Conservation (phyloP, 345 rosid species). For the Aethionema arabicum region DNA sequence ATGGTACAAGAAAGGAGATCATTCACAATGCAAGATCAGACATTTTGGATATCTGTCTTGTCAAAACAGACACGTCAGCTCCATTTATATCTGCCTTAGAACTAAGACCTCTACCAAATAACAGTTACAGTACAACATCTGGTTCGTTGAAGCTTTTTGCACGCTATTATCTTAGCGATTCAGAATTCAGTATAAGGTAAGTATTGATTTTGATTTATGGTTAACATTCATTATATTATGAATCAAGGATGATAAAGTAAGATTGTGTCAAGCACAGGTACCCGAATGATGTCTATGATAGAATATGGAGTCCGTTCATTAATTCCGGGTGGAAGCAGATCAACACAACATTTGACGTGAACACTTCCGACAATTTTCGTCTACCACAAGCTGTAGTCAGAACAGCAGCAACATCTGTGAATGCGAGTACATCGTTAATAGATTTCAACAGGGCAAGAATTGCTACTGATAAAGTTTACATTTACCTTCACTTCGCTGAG, state of each 20-base stretch:
- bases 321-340: constrained; percentile 9
- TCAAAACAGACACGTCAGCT: constrained; percentile 23
- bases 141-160: constrained; percentile 21
- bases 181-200: constrained; percentile 2
- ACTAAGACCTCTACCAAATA: constrained; percentile 15
- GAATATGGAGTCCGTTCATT: constrained; percentile 26
- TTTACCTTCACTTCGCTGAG: constrained; percentile 34
- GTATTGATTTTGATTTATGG: background rate
- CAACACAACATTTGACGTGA: constrained; percentile 1
- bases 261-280: constrained; percentile 25
- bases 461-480: constrained; percentile 14
- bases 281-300: constrained; percentile 30
- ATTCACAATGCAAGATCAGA: constrained; percentile 24
- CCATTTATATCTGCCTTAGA: constrained; percentile 34
- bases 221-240: too few relatives aligned
- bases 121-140: constrained; percentile 10
- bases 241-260: background rate
- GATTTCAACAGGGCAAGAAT: background rate
- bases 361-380: constrained; percentile 17
- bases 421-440: constrained; percentile 23
- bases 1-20: constrained; percentile 32
- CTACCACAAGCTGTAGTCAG: constrained; percentile 34
- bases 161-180: constrained; percentile 6
- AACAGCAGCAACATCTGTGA: constrained; percentile 40
- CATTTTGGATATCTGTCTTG: constrained; percentile 36